These are phyloP conservation scores for Talaromyces sp. DNA, from an alignment of 2,329 filamentous ascomycete species.

Conservation along the genomic window DNA sequence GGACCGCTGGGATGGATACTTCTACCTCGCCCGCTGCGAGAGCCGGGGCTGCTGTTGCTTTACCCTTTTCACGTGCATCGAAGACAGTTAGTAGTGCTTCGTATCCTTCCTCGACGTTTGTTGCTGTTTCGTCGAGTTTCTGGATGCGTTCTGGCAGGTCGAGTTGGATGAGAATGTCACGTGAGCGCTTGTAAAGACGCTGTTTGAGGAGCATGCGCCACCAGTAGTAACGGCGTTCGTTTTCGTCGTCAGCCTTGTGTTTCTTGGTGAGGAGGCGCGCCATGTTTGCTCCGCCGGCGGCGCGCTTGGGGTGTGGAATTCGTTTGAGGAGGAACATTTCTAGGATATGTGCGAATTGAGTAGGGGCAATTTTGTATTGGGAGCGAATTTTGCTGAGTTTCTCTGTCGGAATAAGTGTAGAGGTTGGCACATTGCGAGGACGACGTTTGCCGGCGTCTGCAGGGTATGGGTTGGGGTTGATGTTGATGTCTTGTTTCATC, in stretches of 20 bases:
- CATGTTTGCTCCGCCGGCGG: slow-evolving; percentile 46
- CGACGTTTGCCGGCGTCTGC: slow-evolving; percentile 31
- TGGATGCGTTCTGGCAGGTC: slow-evolving; percentile 54
- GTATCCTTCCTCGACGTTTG: slow-evolving; percentile 57
- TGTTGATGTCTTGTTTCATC: slow-evolving; percentile 42
- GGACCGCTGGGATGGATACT: slow-evolving; percentile 12
- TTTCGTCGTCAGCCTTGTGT: slow-evolving; percentile 44
- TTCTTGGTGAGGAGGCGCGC: slow-evolving; percentile 48
- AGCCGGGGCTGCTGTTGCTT: slow-evolving; percentile 17
- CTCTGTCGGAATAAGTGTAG: slow-evolving; percentile 50
- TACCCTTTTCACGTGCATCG: slow-evolving; percentile 25
- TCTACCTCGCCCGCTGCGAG: slow-evolving; percentile 17
- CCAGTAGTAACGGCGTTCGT: slow-evolving; percentile 60
- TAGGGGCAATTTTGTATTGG: slow-evolving; percentile 54
- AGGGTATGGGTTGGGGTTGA: slow-evolving; percentile 41
- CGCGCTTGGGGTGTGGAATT: slow-evolving; percentile 48
- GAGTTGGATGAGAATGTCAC: slow-evolving; percentile 56
- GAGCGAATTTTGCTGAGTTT: slow-evolving; percentile 48
- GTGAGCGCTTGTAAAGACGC: slow-evolving; percentile 57
- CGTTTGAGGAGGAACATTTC: slow-evolving; percentile 60
- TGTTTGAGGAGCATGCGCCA: slow-evolving; percentile 63
- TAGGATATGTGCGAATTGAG: slow-evolving; percentile 59
- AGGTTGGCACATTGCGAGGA: slow-evolving; percentile 43
- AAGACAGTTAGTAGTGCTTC: slow-evolving; percentile 48
- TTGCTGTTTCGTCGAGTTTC: slow-evolving; percentile 56